Evolutionary conservation across 2,329 filamentous ascomycete genomes (phyloP).

Genomic region (Fonsecaea multimorphosa): DNA sequence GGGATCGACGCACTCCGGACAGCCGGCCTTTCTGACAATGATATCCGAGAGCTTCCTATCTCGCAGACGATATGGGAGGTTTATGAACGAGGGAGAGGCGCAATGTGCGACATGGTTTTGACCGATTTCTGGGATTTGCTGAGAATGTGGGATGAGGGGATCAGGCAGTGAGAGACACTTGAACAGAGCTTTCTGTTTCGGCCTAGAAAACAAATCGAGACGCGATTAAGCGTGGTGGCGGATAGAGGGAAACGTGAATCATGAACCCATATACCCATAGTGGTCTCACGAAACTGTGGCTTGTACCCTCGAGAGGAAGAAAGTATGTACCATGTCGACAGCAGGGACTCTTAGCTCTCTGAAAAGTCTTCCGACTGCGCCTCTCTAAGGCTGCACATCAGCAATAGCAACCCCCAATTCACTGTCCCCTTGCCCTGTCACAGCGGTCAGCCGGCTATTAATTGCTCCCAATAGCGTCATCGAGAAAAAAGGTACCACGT

Average conservation of each 20-base stretch:
- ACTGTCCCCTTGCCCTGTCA: slow-evolving; percentile 20
- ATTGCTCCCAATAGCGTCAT: too few relatives aligned
- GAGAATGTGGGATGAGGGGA: too few relatives aligned
- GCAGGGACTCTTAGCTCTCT: too few relatives aligned
- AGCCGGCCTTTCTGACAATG: background rate
- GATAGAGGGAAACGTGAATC: too few relatives aligned
- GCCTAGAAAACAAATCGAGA: too few relatives aligned
- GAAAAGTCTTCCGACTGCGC: background rate
- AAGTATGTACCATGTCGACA: too few relatives aligned
- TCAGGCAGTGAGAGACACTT: too few relatives aligned
- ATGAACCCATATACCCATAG: too few relatives aligned
- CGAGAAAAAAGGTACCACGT: background rate
- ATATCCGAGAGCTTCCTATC: background rate
- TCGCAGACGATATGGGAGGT: background rate
- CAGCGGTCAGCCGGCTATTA: background rate
- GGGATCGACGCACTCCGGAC: background rate
- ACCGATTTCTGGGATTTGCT: background rate
- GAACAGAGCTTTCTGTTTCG: too few relatives aligned
- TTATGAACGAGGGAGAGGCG: background rate
- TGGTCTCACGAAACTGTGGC: too few relatives aligned
- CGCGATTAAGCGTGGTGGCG: too few relatives aligned
- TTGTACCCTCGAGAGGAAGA: too few relatives aligned
- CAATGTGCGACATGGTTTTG: background rate
- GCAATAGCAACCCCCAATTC: slow-evolving; percentile 19
- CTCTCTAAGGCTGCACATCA: slow-evolving; percentile 6